Evolutionary conservation across 176 grass and related monocot genomes (phyloP), one percentile per base, ranked within the genome.

Genomic region (Tuctoria greenei): DNA sequence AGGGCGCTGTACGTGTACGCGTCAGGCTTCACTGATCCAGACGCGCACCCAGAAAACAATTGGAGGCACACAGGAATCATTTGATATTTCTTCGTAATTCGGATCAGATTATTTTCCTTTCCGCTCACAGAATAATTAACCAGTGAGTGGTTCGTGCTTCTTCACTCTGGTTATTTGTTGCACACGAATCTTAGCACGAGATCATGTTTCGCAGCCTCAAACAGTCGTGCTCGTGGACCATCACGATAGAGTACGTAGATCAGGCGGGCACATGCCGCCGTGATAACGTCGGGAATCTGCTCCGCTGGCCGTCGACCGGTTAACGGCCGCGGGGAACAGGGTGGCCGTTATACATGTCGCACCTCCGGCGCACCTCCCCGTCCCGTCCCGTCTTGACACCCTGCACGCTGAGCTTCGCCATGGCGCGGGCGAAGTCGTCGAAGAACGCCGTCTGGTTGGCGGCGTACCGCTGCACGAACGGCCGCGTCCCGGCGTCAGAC

Each of bases 341-440:
- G 16, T 70, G 25, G 20, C 66, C 50, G 44, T 86, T 90, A 52
- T 79, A 86, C 51, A 62, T 40, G 66, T 90, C 83, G 27, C 79
- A 90, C n/a, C 79, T 49, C n/a, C 75, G 74, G 25, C 84, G 35
- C 63, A 90, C 88, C 79, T 90, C 88, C 14, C 83, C 79, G 49
- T 83, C 73, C 16, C 31, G 31, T 31, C 31, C 31, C 0, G 64
- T 86, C 88, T 80, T 86, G 12, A 86, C 52, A 8, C 75, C 70
- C 31, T 31, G 31, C 31, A 31, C 31, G 31, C 31, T 31, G 31
- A 31, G 31, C 31, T 31, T 31, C 31, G 31, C 31, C 31, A 31
- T 67, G 44, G 88, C 70, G 37, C 71, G 23, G 0, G 39, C 63
- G 67, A 90, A 90, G 73, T 90, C 75, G 6, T 59, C 34, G 27